Percentiles rank a stretch among this genome's conserved stretches.
phyloP scores from a whole-genome alignment of 306 rosid species.

The Cucumis sativus region DNA sequence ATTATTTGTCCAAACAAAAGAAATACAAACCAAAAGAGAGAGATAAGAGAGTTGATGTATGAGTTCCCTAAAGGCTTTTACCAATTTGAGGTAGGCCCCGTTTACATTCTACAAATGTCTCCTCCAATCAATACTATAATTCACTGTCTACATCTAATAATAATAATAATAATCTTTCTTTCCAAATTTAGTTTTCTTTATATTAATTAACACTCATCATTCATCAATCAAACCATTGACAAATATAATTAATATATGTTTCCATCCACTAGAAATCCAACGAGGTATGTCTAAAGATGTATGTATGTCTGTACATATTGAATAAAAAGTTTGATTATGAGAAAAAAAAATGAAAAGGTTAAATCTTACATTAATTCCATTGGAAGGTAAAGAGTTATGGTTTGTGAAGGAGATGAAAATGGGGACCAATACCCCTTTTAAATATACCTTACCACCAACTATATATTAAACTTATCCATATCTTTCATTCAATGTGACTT shows the following conservation, averaged over 20 bases:
- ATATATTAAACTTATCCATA: background rate
- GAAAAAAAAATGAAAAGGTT: too few relatives aligned
- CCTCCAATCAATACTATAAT: background rate
- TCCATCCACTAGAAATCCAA: too few relatives aligned
- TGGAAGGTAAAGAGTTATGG: too few relatives aligned
- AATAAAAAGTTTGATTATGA: too few relatives aligned
- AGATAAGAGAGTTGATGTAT: background rate
- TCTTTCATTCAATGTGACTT: background rate
- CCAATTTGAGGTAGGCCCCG: background rate
- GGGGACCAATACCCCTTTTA: background rate
- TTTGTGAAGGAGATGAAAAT: background rate
- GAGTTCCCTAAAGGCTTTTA: background rate
- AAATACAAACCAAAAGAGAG: slow-evolving; percentile 5
- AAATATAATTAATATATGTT: too few relatives aligned
- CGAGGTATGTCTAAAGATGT: too few relatives aligned
- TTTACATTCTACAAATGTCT: slow-evolving; percentile 1
- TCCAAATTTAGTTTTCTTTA: too few relatives aligned
- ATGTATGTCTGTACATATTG: too few relatives aligned
- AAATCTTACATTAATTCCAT: too few relatives aligned
- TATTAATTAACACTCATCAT: too few relatives aligned
- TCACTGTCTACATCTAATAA: background rate
- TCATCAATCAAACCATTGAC: too few relatives aligned
- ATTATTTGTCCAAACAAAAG: slow-evolving; percentile 7
- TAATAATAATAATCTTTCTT: too few relatives aligned
- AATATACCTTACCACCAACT: background rate